phyloP scores from a whole-genome alignment of 1,284 basidiomycete species.

The Cutaneotrichosporon sp. region DNA sequence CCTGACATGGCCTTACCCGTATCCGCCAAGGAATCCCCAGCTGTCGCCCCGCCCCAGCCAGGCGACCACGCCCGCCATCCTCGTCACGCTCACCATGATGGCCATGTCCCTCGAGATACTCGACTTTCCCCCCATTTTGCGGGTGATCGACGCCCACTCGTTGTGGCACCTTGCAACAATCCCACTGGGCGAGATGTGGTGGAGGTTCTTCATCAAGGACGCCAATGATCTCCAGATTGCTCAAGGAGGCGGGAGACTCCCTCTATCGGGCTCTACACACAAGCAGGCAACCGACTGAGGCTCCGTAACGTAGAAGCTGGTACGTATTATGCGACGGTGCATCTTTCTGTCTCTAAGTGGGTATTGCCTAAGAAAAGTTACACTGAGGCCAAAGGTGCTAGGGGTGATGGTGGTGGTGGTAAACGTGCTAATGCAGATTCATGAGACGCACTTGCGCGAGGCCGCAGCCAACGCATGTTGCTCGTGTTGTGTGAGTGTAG shows the following conservation, averaged over 20 bases:
- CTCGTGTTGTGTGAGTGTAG: not conserved
- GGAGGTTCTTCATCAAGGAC: slow-evolving; percentile 56
- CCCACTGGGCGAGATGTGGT: slow-evolving; percentile 78
- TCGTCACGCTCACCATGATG: slow-evolving; percentile 66
- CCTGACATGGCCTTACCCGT: slow-evolving; percentile 21
- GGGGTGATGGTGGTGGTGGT: not conserved
- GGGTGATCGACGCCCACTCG: slow-evolving; percentile 86
- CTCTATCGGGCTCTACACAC: not conserved
- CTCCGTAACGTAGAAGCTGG: not conserved
- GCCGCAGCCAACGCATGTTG: slow-evolving; percentile 15
- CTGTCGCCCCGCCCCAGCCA: slow-evolving; percentile 36
- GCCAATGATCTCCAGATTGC: slow-evolving; percentile 33
- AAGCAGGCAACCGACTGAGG: not conserved
- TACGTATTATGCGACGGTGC: slow-evolving; percentile 3
- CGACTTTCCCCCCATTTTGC: slow-evolving; percentile 77
- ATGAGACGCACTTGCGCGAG: slow-evolving; percentile 23
- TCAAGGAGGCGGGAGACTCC: not conserved
- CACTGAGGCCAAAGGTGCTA: slow-evolving; percentile 1
- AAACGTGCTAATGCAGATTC: slow-evolving; percentile 4
- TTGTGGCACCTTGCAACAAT: slow-evolving; percentile 90
- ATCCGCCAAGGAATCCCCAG: slow-evolving; percentile 32
- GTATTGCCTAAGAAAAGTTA: slow-evolving; percentile 3
- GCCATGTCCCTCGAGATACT: slow-evolving; percentile 82
- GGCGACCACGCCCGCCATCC: slow-evolving; percentile 53
- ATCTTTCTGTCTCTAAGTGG: slow-evolving; percentile 4